phyloP scores from a whole-genome alignment of 1,284 basidiomycete species.

The Tetrapyrgos nigripes region DNA sequence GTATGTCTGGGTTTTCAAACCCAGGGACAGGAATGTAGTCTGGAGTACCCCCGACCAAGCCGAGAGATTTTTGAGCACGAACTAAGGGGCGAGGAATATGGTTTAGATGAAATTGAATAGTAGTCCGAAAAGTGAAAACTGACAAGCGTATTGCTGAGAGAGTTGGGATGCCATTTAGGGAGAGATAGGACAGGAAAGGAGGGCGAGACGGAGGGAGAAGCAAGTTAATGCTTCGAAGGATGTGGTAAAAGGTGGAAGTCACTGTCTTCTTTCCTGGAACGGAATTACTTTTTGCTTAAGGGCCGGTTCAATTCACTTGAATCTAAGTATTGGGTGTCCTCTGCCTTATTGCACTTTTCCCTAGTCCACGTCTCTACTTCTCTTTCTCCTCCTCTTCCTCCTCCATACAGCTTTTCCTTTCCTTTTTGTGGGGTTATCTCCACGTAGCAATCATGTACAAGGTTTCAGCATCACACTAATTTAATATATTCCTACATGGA shows the following conservation, averaged over 20 bases:
- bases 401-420: too few relatives aligned
- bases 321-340: too few relatives aligned
- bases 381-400: too few relatives aligned
- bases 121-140: conserved; percentile 40
- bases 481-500: too few relatives aligned
- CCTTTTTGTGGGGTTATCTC: too few relatives aligned
- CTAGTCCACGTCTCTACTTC: too few relatives aligned
- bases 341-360: too few relatives aligned
- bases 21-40: conserved; percentile 73
- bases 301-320: too few relatives aligned
- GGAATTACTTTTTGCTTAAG: too few relatives aligned
- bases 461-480: too few relatives aligned
- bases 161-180: conserved; percentile 65
- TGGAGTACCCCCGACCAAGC: conserved; percentile 85
- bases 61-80: conserved; percentile 93
- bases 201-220: conserved; percentile 56
- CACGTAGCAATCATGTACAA: too few relatives aligned
- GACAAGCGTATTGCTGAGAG: conserved; percentile 83
- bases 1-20: conserved; percentile 71
- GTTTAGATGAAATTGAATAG: conserved; percentile 8
- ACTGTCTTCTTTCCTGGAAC: too few relatives aligned
- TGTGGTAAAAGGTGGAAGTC: conserved; percentile 27
- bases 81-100: conserved; percentile 49
- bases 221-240: conserved; percentile 80
- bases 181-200: conserved; percentile 38